Evolutionary conservation across 805 yeast species (phyloP).

Genomic region (Candida sithepensis): DNA sequence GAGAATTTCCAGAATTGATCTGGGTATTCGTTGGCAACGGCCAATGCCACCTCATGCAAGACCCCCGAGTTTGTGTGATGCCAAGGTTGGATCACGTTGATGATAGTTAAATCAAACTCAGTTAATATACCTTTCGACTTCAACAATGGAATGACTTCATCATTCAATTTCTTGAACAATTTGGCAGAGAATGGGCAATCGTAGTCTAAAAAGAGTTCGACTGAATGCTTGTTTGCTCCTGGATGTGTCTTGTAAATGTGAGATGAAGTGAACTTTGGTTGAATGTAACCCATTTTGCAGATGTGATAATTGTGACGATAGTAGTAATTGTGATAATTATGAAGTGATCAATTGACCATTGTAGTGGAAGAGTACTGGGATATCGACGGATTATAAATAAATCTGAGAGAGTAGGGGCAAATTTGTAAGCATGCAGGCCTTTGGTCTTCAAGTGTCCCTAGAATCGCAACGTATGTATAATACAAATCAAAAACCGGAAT

Average conservation of each 20-base stretch:
- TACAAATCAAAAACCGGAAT: too few relatives aligned
- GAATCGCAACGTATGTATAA: too few relatives aligned
- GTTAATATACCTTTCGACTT: constrained; percentile 39
- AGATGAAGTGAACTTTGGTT: constrained; percentile 20
- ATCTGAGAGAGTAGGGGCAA: too few relatives aligned
- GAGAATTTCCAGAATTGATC: constrained; percentile 55
- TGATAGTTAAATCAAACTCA: constrained; percentile 56
- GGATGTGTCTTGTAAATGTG: constrained; percentile 16
- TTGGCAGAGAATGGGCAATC: constrained; percentile 74
- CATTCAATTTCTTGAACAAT: constrained; percentile 52
- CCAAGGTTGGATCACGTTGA: constrained; percentile 88
- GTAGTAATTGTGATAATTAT: neutral
- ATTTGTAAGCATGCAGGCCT: too few relatives aligned
- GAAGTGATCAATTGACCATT: neutral
- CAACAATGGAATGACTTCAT: constrained; percentile 50
- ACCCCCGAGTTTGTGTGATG: constrained; percentile 65
- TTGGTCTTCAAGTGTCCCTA: too few relatives aligned
- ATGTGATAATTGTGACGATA: too few relatives aligned
- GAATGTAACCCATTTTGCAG: too few relatives aligned
- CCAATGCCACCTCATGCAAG: constrained; percentile 69
- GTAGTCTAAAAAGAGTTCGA: constrained; percentile 71
- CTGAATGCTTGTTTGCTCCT: constrained; percentile 27
- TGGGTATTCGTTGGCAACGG: constrained; percentile 58
- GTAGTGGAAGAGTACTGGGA: too few relatives aligned
- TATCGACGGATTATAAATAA: too few relatives aligned